Evolutionary conservation across 371 early-diverging fungal genomes (phyloP).

Genomic region (Rhizopus stolonifer): DNA sequence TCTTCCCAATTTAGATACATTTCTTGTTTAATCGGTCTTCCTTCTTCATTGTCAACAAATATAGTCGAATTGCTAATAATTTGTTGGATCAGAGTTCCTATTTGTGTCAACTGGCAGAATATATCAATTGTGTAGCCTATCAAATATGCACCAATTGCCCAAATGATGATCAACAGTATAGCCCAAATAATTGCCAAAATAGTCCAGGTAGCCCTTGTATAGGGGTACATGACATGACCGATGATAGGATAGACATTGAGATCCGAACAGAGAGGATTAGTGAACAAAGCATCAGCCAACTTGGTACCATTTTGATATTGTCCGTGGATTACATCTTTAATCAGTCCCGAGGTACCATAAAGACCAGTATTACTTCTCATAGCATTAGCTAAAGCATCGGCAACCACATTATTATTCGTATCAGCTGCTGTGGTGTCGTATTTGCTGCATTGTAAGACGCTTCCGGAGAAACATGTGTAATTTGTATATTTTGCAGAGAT

Average conservation of each 20-base stretch:
- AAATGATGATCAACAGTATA: constrained; percentile 3
- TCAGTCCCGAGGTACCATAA: constrained; percentile 5
- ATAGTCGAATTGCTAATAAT: constrained; percentile 17
- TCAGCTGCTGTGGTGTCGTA: background rate
- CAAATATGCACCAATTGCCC: constrained; percentile 16
- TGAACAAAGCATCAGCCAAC: constrained; percentile 12
- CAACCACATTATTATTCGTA: constrained; percentile 13
- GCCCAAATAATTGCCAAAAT: constrained; percentile 12
- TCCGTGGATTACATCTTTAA: constrained; percentile 6
- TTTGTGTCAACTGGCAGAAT: constrained; percentile 7
- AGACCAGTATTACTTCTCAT: constrained; percentile 7
- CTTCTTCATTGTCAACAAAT: constrained; percentile 2
- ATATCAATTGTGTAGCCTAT: constrained; percentile 17
- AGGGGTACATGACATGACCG: constrained; percentile 2
- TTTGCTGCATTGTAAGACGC: background rate
- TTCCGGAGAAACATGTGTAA: constrained; percentile 7
- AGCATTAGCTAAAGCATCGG: constrained; percentile 11
- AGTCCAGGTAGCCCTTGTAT: constrained; percentile 12
- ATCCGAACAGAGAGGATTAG: constrained; percentile 10
- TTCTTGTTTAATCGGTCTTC: background rate
- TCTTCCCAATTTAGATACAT: constrained; percentile 4
- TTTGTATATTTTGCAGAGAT: constrained; percentile 6
- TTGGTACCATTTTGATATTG: background rate
- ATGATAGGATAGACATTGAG: background rate
- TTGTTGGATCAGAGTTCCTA: constrained; percentile 8